Base-by-base conservation (phyloP, 2,329 filamentous ascomycete genomes). In the Pestalotiopsis sp. region DNA sequence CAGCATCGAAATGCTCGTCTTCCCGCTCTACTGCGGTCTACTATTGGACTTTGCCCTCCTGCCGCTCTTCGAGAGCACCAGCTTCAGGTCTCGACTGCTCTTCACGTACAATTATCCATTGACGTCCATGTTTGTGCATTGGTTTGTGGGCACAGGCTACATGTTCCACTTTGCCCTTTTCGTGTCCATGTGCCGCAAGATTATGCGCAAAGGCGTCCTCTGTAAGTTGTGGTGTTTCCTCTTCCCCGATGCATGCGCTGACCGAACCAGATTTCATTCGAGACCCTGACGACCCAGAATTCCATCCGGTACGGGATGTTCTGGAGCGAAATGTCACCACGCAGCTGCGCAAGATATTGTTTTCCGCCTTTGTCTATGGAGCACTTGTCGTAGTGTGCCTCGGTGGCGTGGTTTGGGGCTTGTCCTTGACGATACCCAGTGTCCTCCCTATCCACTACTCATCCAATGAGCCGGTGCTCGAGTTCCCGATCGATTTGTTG, bases 111-210 rank as follows among this genome's bases (percentile, higher is more conserved):
- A 90, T 70, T 94, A 92, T 70, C 96, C 96, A 0, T 87, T 95
- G 73, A 98, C 94, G 0, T 97, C 95, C 14, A 89, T 97, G 14
- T 99, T 99, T 78, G 92, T 98, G 66, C 96, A 99, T 79, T 99
- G 96, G 96, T 99, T 99, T 77, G 92, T 98, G 68, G 96, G 96
- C 63, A 99, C 96, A 3, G 97, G 95, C 71, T 99, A 99, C 81
- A 99, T 99, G 97, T 99, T 99, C 82, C 96, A 99, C 79, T 99
- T 99, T 78, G 96, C 96, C 4, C 87, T 99, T 3, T 99, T 99
- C 78, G 96, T 99, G 20, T 97, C 95, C 68, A 98, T 99, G 95
- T 99, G 96, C 81, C 91, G 96, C 71, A 98, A 97, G 83, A 97
- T 98, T 69, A 93, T 99, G 91, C 91, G 96, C 71, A 94, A 90